Evolutionary conservation across 768 basidiomycete species (phyloP), one percentile per base, ranked within the genome.

Genomic region (Lactifluus subvellereus): DNA sequence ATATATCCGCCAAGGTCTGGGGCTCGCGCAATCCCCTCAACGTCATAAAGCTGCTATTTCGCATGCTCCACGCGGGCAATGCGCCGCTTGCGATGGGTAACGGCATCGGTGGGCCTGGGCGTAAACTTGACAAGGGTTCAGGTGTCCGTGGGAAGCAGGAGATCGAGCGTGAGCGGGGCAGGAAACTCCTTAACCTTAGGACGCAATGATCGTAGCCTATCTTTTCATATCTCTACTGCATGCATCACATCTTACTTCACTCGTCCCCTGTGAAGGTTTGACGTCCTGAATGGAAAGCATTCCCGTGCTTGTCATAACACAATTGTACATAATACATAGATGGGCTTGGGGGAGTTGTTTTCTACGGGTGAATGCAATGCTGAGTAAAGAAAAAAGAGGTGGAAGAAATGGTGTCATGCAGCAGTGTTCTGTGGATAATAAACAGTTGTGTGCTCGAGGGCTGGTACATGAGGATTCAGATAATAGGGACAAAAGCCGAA

Each of bases 1-100:
- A 99, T 75, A 81, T 91, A 48, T 94, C 91, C 68, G 96, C 91
- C 35, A 98, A 97, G 75, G 90, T 98, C 20, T 91, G 91, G 85
- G 94, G 96, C 16, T 94, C 91, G 70, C 79, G 90, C 67, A 98
- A 96, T 74, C 84, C 82, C 42, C 78, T 90, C 67, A 84, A 89
- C 73, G 91, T 96, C 47, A 84, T 95, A 78, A 96, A 97, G 77
- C 85, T 88, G 30, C 79, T 85, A 16, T 82, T 94, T 68, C 81
- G 87, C 72, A 81, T 97, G 78, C 77, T 99, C 54, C 91, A 94
- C 64, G 84, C 89, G 1, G 94, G 95, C 0, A 85, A 89, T 71
- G 85, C 85, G 64, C 90, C 91, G 5, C 73, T 88, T 57, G 81
- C 80, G 14, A 86, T 97, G 83, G 95, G 95, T 16, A 81, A 91